Evolutionary conservation across 1,139 yeast genomes (phyloP), one percentile per base, ranked within the genome.

Genomic region (Sporopachydermia cereana): DNA sequence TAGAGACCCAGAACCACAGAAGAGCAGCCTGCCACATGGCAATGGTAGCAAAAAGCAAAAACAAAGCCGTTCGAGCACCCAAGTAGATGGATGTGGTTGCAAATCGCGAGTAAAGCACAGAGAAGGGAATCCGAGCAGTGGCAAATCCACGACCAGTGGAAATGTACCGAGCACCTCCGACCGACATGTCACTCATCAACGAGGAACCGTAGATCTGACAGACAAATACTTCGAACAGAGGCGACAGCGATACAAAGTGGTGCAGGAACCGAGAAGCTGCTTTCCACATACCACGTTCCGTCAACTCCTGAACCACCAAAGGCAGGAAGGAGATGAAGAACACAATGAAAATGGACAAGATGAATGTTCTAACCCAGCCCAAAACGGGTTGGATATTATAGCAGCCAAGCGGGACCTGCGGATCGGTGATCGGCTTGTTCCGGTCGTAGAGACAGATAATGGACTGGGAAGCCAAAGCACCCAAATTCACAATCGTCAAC

Each of bases 101-200:
- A 69, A 93, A 91, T 67, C 98, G 84, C 42, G 97, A 84, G 65
- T 86, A 91, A 64, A 91, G 71, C 47, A 91, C 93, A 42, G 95
- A 83, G 71, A 93, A 91, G 54, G 97, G 97, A 61, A 89, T 89
- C 74, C 98, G 86, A 17, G 97, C 91, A 53, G 97, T 91, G 41
- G 98, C 98, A 62, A 91, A 88, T 67, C 97, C 97, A 79, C 98
- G 86, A 68, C 98, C 98, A 47, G 98, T 91, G 48, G 97, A 88
- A 63, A 91, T 91, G 72, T 91, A 91, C 68, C 97, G 84, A 53
- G 98, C 99, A 73, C 99, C 99, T 71, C 99, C 99, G 62, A 89
- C 91, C 50, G 96, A 77, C 70, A 91, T 74, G 72, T 91, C 97
- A 58, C 89, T 84, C 58, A 83, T 71, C 61, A 91, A 71, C 24